These are phyloP conservation scores for Metahyphopichia silvanorum DNA, from an alignment of 805 yeast species.

Conservation along the genomic window DNA sequence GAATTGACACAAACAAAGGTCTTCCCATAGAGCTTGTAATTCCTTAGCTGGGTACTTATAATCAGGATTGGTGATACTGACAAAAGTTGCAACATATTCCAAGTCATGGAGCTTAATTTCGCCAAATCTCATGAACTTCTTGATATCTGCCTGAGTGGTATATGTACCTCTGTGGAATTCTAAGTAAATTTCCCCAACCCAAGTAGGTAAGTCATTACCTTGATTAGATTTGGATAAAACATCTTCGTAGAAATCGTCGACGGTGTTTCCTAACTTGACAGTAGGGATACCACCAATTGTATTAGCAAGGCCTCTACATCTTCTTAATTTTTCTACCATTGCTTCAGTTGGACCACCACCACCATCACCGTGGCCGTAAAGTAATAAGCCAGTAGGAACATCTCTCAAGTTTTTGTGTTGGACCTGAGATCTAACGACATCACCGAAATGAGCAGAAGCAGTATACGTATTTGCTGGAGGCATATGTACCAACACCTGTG, in stretches of 20 bases:
- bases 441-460: slow-evolving; percentile 90
- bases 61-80: slow-evolving; percentile 50
- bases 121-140: slow-evolving; percentile 70
- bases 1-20: slow-evolving; percentile 85
- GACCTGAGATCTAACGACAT: slow-evolving; percentile 71
- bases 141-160: slow-evolving; percentile 87
- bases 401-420: slow-evolving; percentile 84
- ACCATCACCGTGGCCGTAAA: slow-evolving; percentile 96
- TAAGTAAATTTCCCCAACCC: slow-evolving; percentile 92
- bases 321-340: slow-evolving; percentile 88
- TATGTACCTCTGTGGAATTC: slow-evolving; percentile 98
- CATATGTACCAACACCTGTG: slow-evolving; percentile 94
- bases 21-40: slow-evolving; percentile 79
- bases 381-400: slow-evolving; percentile 74
- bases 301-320: slow-evolving; percentile 85
- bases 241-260: slow-evolving; percentile 76
- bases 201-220: slow-evolving; percentile 71
- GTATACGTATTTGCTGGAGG: slow-evolving; percentile 97
- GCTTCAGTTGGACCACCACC: slow-evolving; percentile 98
- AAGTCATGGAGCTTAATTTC: slow-evolving; percentile 82
- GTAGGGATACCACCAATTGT: slow-evolving; percentile 79
- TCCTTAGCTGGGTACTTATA: slow-evolving; percentile 72
- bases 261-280: slow-evolving; percentile 71
- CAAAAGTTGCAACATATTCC: slow-evolving; percentile 77
- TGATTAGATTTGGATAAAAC: slow-evolving; percentile 58